Conservation (phyloP, 2,329 filamentous ascomycete species). For the Cladosporium halotolerans region DNA sequence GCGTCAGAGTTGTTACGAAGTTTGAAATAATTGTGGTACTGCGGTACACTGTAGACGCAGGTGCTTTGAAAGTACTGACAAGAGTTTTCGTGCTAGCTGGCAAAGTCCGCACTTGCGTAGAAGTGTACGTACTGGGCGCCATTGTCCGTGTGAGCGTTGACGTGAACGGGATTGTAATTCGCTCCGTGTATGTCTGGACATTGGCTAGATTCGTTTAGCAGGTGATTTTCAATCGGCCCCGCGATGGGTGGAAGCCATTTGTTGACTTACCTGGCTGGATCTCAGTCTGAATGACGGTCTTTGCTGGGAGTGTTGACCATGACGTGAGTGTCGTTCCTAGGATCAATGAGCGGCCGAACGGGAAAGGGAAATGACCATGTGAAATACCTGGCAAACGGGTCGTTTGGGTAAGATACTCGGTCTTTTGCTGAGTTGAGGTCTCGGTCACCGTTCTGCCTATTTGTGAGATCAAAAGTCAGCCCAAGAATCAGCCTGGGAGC, state of each 20-base stretch:
- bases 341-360: neutral
- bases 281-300: neutral
- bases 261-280: slow-evolving; percentile 5
- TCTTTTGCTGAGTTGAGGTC: neutral
- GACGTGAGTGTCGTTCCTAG: slow-evolving; percentile 4
- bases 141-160: neutral
- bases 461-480: neutral
- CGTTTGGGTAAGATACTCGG: neutral
- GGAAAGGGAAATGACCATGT: neutral
- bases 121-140: neutral
- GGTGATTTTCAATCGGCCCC: neutral
- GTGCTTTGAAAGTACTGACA: neutral
- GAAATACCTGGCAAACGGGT: neutral
- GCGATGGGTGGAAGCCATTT: neutral
- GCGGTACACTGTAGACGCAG: neutral
- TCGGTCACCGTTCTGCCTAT: neutral
- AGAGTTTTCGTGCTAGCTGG: neutral
- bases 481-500: too few species aligned
- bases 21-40: neutral
- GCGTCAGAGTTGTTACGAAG: neutral
- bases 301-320: neutral
- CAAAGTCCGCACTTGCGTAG: neutral
- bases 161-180: neutral
- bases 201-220: neutral
- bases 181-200: neutral